Conservation (phyloP, 306 rosid genomes). For the Cicer bijugum region DNA sequence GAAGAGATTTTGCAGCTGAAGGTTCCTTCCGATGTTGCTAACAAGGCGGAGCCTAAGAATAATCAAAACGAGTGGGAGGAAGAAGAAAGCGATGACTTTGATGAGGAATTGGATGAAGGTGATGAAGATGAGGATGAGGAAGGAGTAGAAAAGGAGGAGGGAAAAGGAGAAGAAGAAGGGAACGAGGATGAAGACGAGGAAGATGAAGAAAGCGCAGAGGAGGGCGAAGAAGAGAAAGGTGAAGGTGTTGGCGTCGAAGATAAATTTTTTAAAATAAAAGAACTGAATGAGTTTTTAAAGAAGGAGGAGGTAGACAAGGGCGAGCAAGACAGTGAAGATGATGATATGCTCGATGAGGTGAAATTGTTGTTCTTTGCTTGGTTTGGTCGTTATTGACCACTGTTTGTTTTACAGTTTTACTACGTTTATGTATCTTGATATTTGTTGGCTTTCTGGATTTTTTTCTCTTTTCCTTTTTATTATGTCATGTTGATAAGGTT, state of each 20-base stretch:
- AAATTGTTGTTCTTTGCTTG: constrained; percentile 28
- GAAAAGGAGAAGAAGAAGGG: constrained; percentile 15
- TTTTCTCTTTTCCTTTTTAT: neutral
- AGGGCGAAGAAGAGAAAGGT: constrained; percentile 34
- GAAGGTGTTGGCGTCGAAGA: constrained; percentile 73
- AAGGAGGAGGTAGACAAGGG: constrained; percentile 50
- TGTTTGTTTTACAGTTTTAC: neutral
- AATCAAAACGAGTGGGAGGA: constrained; percentile 1
- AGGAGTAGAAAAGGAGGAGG: neutral
- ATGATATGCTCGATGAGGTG: constrained; percentile 66
- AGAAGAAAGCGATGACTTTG: constrained; percentile 54
- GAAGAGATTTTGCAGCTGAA: constrained; percentile 54
- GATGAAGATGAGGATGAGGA: constrained; percentile 50
- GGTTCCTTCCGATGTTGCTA: constrained; percentile 41
- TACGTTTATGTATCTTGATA: neutral
- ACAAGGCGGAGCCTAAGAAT: constrained; percentile 36
- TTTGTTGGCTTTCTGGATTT: neutral
- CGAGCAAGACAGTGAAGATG: constrained; percentile 53
- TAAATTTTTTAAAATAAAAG: constrained; percentile 70
- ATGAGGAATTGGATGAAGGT: constrained; percentile 56
- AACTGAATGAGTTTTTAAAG: constrained; percentile 67
- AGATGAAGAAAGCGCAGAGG: constrained; percentile 11
- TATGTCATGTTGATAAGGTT: neutral
- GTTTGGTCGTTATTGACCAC: constrained; percentile 10
- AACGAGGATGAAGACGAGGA: constrained; percentile 26